phyloP scores from a whole-genome alignment of 257 asterid genomes.

The Vinca minor region DNA sequence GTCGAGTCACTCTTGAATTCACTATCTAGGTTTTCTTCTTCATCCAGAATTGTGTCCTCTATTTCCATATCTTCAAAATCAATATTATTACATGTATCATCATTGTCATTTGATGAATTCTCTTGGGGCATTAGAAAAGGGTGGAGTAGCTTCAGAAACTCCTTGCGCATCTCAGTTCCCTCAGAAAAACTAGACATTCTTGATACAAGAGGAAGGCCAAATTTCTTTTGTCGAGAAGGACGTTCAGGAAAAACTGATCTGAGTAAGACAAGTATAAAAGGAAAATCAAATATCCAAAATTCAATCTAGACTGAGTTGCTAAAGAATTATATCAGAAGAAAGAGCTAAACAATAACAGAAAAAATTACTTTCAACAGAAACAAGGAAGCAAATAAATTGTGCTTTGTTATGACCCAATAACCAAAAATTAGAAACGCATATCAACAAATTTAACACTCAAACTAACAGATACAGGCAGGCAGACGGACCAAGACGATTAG shows the following conservation, averaged over 20 bases:
- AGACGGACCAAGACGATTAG: too few relatives aligned
- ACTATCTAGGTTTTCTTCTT: slow-evolving; percentile 18
- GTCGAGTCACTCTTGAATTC: slow-evolving; percentile 17
- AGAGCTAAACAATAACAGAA: background rate
- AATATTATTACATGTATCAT: slow-evolving; percentile 20
- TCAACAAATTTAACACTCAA: background rate
- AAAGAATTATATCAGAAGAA: background rate
- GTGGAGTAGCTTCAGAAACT: slow-evolving; percentile 40
- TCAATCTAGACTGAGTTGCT: background rate
- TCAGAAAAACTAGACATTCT: slow-evolving; percentile 42
- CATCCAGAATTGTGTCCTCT: slow-evolving; percentile 20
- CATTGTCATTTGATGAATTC: slow-evolving; percentile 24
- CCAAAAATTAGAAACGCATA: background rate
- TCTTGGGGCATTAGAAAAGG: slow-evolving; percentile 38
- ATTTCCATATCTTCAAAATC: slow-evolving; percentile 24
- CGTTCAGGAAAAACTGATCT: slow-evolving; percentile 21
- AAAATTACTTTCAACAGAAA: background rate
- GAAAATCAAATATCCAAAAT: slow-evolving; percentile 1
- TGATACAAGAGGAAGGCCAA: slow-evolving; percentile 57
- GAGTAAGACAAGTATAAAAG: slow-evolving; percentile 14
- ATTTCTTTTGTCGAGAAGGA: slow-evolving; percentile 23
- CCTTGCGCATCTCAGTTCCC: slow-evolving; percentile 43
- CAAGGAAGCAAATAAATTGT: background rate
- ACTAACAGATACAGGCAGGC: too few relatives aligned
- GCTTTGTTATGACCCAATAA: background rate